phyloP scores from a whole-genome alignment of 352 stramenopile species.

The Sclerospora graminicola region DNA sequence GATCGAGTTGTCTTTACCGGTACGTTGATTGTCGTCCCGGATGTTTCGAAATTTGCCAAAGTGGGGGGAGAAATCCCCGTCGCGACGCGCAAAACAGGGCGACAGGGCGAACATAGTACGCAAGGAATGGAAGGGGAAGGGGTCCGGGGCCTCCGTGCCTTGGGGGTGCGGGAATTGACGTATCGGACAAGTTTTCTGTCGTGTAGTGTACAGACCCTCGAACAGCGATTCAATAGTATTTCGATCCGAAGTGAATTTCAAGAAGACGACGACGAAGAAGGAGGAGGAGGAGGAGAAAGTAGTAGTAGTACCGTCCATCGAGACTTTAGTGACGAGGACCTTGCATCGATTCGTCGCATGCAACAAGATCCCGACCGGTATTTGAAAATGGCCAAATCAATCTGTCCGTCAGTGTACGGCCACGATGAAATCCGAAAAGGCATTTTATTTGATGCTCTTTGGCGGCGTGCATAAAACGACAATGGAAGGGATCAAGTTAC shows the following conservation, averaged over 20 bases:
- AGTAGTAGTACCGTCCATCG: slow-evolving; percentile 17
- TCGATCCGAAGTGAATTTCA: slow-evolving; percentile 72
- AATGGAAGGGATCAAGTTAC: slow-evolving; percentile 94
- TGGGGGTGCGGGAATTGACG: slow-evolving; percentile 95
- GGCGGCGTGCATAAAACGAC: slow-evolving; percentile 98
- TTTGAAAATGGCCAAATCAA: slow-evolving; percentile 89
- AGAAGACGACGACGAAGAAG: slow-evolving; percentile 22
- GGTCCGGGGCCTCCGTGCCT: slow-evolving; percentile 90
- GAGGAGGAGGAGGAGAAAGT: slow-evolving; percentile 14
- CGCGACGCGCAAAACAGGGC: slow-evolving; percentile 26
- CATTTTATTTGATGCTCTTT: slow-evolving; percentile 97
- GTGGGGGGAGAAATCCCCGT: slow-evolving; percentile 62
- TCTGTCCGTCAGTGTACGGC: slow-evolving; percentile 96
- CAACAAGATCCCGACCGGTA: slow-evolving; percentile 85
- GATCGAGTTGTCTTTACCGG: slow-evolving; percentile 94
- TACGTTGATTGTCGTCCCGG: slow-evolving; percentile 92
- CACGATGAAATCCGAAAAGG: slow-evolving; percentile 90
- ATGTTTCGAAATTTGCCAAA: slow-evolving; percentile 87
- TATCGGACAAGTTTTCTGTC: slow-evolving; percentile 98
- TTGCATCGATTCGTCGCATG: slow-evolving; percentile 90
- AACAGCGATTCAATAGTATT: slow-evolving; percentile 81
- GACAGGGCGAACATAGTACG: slow-evolving; percentile 53
- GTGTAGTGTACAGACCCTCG: slow-evolving; percentile 89
- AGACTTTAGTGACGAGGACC: slow-evolving; percentile 90
- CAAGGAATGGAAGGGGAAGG: slow-evolving; percentile 83